These are phyloP conservation scores for Clitoria ternatea DNA, from an alignment of 306 rosid species.

Conservation along the genomic window DNA sequence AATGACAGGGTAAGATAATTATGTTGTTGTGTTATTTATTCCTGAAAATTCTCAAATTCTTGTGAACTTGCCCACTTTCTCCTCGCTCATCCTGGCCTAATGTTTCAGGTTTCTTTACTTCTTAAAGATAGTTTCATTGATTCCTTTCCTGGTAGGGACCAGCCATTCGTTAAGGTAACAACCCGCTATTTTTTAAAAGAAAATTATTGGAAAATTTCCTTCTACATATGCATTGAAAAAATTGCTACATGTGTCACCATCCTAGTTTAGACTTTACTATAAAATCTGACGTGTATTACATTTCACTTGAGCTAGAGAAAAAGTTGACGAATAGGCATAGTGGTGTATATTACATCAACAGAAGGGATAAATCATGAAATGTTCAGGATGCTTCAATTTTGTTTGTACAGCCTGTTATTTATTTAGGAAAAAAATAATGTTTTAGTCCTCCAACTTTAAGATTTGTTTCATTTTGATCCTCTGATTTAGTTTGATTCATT, in stretches of 20 bases:
- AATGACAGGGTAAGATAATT: slow-evolving; percentile 67
- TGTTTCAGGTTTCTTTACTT: slow-evolving; percentile 90
- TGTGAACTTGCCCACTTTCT: slow-evolving; percentile 13
- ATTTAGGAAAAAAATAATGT: too few relatives aligned
- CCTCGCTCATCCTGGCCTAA: slow-evolving; percentile 11
- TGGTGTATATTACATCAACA: neutral
- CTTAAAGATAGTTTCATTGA: slow-evolving; percentile 90
- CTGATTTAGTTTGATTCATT: too few relatives aligned
- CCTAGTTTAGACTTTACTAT: neutral
- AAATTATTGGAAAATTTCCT: neutral
- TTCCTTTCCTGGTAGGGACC: slow-evolving; percentile 80
- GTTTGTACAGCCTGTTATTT: neutral
- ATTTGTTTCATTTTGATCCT: too few relatives aligned
- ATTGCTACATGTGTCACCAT: neutral
- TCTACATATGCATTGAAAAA: neutral
- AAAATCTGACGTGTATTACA: neutral
- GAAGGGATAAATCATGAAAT: neutral
- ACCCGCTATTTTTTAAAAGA: neutral
- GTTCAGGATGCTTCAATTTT: neutral
- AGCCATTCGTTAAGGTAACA: slow-evolving; percentile 80
- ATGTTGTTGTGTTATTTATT: slow-evolving; percentile 8
- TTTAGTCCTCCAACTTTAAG: too few relatives aligned
- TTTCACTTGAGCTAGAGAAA: neutral
- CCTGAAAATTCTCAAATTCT: slow-evolving; percentile 1
- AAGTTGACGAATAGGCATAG: neutral